A percentile compares a stretch with the other conserved stretches of the same genome.
Conservation (phyloP, 2,329 filamentous ascomycete genomes). For the Endocalyx cinctus region DNA sequence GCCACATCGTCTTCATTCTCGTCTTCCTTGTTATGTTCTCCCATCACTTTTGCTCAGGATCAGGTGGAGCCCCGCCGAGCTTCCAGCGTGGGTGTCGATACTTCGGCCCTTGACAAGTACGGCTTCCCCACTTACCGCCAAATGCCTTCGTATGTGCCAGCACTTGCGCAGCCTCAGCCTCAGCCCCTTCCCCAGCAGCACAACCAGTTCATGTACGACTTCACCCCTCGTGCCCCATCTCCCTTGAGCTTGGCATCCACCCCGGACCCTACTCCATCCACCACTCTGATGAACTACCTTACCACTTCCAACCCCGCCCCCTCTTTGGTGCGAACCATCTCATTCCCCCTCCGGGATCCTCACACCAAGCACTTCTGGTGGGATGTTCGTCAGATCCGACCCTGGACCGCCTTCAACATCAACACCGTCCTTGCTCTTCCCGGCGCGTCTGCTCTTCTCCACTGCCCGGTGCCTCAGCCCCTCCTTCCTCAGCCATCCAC, state of each 20-base stretch:
- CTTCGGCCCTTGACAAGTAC: slow-evolving; percentile 61
- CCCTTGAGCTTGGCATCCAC: slow-evolving; percentile 34
- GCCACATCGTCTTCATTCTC: slow-evolving; percentile 26
- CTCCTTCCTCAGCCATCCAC: slow-evolving; percentile 56
- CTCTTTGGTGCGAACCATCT: slow-evolving; percentile 74
- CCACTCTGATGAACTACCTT: slow-evolving; percentile 73
- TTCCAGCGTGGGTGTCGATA: slow-evolving; percentile 66
- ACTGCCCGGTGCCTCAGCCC: slow-evolving; percentile 58
- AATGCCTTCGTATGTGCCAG: slow-evolving; percentile 53
- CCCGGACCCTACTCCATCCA: slow-evolving; percentile 49
- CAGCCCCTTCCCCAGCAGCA: slow-evolving; percentile 33
- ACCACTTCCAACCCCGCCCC: slow-evolving; percentile 76
- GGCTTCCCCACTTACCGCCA: slow-evolving; percentile 83
- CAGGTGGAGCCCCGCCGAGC: slow-evolving; percentile 50
- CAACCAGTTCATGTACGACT: slow-evolving; percentile 46
- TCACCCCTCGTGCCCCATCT: slow-evolving; percentile 39
- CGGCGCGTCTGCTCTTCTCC: slow-evolving; percentile 67
- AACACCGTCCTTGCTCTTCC: slow-evolving; percentile 67
- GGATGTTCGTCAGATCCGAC: slow-evolving; percentile 83
- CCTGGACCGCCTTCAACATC: slow-evolving; percentile 77
- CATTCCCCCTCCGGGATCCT: slow-evolving; percentile 61
- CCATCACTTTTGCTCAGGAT: slow-evolving; percentile 51
- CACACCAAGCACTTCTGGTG: slow-evolving; percentile 88
- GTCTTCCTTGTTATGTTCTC: slow-evolving; percentile 60
- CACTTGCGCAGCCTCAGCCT: slow-evolving; percentile 24